These are phyloP conservation scores for Xylariaceae sp. DNA, from an alignment of 2,329 filamentous ascomycete species.

Conservation along the genomic window DNA sequence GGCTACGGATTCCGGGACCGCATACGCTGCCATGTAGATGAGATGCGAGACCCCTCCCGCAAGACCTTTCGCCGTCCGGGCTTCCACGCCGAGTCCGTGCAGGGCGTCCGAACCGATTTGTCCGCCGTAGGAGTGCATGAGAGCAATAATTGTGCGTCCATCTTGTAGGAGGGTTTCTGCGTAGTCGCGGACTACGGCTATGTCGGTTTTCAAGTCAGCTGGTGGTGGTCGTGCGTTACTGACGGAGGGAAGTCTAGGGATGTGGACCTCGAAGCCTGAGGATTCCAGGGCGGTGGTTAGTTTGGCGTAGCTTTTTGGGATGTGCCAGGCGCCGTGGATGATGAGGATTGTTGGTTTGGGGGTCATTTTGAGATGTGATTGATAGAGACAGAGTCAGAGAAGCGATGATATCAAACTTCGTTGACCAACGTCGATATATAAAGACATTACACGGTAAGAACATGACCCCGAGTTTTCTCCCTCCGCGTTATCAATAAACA, in stretches of 20 bases:
- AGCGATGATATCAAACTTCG: no score
- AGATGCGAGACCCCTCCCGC: constrained; percentile 25
- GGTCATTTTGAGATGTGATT: constrained; percentile 1
- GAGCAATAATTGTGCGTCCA: constrained; percentile 18
- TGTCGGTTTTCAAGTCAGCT: constrained; percentile 22
- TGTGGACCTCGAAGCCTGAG: constrained; percentile 15
- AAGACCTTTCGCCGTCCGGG: constrained; percentile 11
- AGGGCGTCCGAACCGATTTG: constrained; percentile 28
- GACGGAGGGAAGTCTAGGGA: constrained; percentile 13
- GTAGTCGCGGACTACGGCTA: constrained; percentile 17
- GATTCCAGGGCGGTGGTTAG: constrained; percentile 9
- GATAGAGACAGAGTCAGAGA: no score
- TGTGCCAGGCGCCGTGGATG: constrained; percentile 18
- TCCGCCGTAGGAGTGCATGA: constrained; percentile 30
- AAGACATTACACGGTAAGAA: no score
- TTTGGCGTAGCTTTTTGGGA: constrained; percentile 14
- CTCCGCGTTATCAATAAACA: no score
- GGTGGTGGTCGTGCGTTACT: constrained; percentile 24
- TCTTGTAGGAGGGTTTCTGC: constrained; percentile 19
- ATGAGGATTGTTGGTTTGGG: constrained; percentile 15
- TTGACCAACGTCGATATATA: no score
- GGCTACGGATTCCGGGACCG: constrained; percentile 4
- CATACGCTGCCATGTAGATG: constrained; percentile 23
- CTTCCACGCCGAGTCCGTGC: constrained; percentile 15
- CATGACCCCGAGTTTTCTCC: no score